Base-by-base conservation (phyloP, 306 rosid genomes). In the Cicer bijugum region DNA sequence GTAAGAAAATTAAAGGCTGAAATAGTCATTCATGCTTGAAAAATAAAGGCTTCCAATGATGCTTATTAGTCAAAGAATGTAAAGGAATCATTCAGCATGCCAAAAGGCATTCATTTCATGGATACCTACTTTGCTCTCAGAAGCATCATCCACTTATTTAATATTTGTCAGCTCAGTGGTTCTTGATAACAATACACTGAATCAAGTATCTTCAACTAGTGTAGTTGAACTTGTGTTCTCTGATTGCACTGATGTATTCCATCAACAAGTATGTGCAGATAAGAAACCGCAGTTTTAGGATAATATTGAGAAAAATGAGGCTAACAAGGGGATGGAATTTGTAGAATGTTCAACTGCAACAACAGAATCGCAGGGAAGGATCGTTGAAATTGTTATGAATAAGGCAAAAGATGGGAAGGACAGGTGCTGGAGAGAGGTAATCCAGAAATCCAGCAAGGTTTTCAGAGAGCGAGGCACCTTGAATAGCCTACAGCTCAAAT, bases 1-100 rank as follows among this genome's bases (percentile, higher is more conserved):
- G 9, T 50, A 40, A 63, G 79, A 44, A 60, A 62, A 42, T 7
- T 43, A 8, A 5, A 4, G 28, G 72, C 43, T 46, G 57, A 67
- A 67, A 46, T 28, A 7, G 43, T 66, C 56, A 62, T 66, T 12
- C 4, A 67, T 38, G 52, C 44, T 35, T 64, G 64, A 63, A n/a
- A 62, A 66, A 6, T 44, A 66, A 65, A 44, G 56, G 42, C 71
- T 45, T 45, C 23, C 42, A 20, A 46, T 67, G 42, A 45, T 67
- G 38, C 67, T 38, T 17, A 20, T 56, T 56, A 55, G 38, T 19
- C 20, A 55, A 9, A 55, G 61, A 19, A 19, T 19, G 8, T 4
- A 2, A n/a, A 10, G n/a, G 35, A 4, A 19, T 55, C 6, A 8
- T 53, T 53, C 56, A 50, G 56, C 56, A 14, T 50, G 56, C 56